Base-by-base conservation (phyloP, 176 grass and related monocot species). In the Musa itinerans region DNA sequence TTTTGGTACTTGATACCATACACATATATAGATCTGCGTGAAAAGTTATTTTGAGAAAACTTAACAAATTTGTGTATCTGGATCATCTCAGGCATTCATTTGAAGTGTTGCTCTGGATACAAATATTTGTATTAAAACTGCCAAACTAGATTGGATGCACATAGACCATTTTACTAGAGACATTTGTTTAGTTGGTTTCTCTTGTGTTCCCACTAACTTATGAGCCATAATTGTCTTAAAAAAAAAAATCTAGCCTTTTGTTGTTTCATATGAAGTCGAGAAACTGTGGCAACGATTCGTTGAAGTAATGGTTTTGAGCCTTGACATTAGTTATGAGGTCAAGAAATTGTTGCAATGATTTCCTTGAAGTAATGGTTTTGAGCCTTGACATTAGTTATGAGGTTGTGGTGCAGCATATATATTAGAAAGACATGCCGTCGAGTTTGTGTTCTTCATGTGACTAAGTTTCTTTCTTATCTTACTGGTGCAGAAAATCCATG, bases 401-500 rank as follows among this genome's bases (percentile, higher is more conserved):
- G 66, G 22, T 27, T 69, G 66, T 17, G 12, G 13, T 49, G 29
- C 66, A 48, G 21, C 66, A n/a, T 48, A 48, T 48, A 69, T 69
- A 69, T 29, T 69, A 29, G 3, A 29, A 29, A 29, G 29, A 29
- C 29, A 29, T 29, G 0, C 29, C 29, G 0, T 29, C 3, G 29
- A 29, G 29, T 29, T 29, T 29, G 29, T 43, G 34, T 43, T 43
- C 34, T 43, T 43, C 34, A 43, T 43, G 4, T 21, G 17, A 4
- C 13, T 21, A 7, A 62, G 65, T 52, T 12, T 49, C 71, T 77
- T 85, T 53, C 19, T 43, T 43, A 80, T 76, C 71, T 56, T 25
- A 63, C 29, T 51, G 26, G 43, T 78, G 57, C 75, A 96, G 92
- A 88, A 27, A 81, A 77, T 62, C 80, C 70, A 80, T 92, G 89